Percentiles rank a stretch among this genome's conserved stretches.
Conservation (phyloP, 306 rosid species). For the Quercus rubra region DNA sequence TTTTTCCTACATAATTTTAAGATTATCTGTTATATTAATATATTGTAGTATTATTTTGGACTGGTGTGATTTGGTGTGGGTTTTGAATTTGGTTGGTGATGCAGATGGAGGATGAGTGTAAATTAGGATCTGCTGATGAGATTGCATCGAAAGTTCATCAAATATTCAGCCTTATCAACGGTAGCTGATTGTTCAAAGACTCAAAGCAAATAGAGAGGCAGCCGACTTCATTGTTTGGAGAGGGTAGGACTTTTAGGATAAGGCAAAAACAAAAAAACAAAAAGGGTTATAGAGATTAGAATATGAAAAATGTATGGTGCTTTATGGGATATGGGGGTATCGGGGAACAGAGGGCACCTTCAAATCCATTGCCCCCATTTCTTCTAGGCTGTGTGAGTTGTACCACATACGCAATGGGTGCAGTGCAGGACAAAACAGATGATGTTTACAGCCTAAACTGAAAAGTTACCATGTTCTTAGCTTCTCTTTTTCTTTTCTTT, state of each 20-base stretch:
- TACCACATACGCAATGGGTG: slow-evolving; percentile 1
- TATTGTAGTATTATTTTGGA: not conserved
- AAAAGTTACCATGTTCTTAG: slow-evolving; percentile 5
- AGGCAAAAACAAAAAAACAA: not conserved
- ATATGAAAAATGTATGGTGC: slow-evolving; percentile 12
- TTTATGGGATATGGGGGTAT: slow-evolving; percentile 9
- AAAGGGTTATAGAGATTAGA: slow-evolving; percentile 2
- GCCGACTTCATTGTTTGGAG: not conserved
- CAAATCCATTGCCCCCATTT: slow-evolving; percentile 24
- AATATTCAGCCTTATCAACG: slow-evolving; percentile 59
- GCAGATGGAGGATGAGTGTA: slow-evolving; percentile 90
- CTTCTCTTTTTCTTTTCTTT: too few relatives aligned
- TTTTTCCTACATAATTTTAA: not conserved
- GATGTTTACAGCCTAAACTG: slow-evolving; percentile 14
- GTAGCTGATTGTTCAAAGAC: slow-evolving; percentile 28
- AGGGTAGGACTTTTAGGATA: not conserved
- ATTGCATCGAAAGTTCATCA: slow-evolving; percentile 74
- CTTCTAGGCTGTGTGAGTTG: slow-evolving; percentile 23
- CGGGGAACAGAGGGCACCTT: slow-evolving; percentile 42
- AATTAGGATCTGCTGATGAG: slow-evolving; percentile 68
- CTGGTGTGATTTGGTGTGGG: not conserved
- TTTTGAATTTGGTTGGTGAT: not conserved
- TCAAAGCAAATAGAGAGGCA: slow-evolving; percentile 1
- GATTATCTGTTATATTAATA: not conserved
- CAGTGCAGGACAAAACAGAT: not conserved